A percentile compares a stretch with the other conserved stretches of the same genome.
Conservation (phyloP, 805 yeast genomes). For the Kazachstania psychrophila region DNA sequence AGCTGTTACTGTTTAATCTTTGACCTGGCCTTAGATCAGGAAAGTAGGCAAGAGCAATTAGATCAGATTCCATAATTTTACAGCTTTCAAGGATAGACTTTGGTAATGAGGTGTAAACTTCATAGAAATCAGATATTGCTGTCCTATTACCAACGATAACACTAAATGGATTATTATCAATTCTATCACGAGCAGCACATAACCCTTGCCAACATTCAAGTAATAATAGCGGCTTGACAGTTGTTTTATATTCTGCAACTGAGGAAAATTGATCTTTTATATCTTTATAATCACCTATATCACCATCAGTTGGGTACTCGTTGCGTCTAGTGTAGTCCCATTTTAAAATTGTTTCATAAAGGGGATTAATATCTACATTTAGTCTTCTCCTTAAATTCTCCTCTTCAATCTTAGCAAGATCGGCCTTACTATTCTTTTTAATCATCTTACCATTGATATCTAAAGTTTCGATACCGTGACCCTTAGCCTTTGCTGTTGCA, state of each 20-base stretch:
- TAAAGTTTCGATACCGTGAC: slow-evolving; percentile 28
- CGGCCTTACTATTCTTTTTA: slow-evolving; percentile 33
- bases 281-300: slow-evolving; percentile 31
- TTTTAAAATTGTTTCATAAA: slow-evolving; percentile 55
- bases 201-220: slow-evolving; percentile 93
- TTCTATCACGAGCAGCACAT: slow-evolving; percentile 57
- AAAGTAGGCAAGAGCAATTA: slow-evolving; percentile 54
- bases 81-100: slow-evolving; percentile 42
- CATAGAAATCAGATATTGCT: slow-evolving; percentile 78
- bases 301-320: slow-evolving; percentile 51
- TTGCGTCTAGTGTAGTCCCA: slow-evolving; percentile 64
- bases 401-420: slow-evolving; percentile 48
- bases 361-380: slow-evolving; percentile 66
- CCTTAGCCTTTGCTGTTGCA: slow-evolving; percentile 26
- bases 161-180: slow-evolving; percentile 48
- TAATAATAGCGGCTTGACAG: slow-evolving; percentile 71
- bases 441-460: slow-evolving; percentile 36
- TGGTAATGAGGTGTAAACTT: slow-evolving; percentile 66
- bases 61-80: slow-evolving; percentile 64
- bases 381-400: slow-evolving; percentile 71
- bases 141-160: slow-evolving; percentile 70
- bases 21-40: slow-evolving; percentile 29
- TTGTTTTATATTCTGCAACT: slow-evolving; percentile 55
- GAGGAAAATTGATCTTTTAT: slow-evolving; percentile 49
- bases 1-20: slow-evolving; percentile 27